Percentiles rank a stretch among this genome's conserved stretches.
Evolutionary conservation across 371 early-diverging fungal genomes (phyloP).

Genomic region (Circinella minor): DNA sequence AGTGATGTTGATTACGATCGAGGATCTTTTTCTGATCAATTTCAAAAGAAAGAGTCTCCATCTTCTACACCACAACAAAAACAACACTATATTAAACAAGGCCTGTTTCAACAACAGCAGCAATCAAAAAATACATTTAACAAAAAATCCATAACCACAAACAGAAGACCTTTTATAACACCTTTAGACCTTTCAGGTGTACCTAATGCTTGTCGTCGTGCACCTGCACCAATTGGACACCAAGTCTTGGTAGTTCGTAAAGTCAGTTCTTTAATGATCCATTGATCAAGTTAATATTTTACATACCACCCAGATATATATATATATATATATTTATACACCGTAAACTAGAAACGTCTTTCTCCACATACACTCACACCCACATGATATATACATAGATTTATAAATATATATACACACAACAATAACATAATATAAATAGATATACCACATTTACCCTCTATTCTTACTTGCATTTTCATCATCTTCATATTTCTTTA

Average conservation of each 20-base stretch:
- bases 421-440: no score
- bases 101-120: neutral
- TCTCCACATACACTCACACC: no score
- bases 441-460: no score
- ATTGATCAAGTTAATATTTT: neutral
- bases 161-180: conserved; percentile 5
- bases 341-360: no score
- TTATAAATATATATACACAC: no score
- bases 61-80: neutral
- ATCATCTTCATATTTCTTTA: neutral
- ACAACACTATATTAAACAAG: neutral
- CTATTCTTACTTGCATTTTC: neutral
- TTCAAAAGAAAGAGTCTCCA: neutral
- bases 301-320: neutral
- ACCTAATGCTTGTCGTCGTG: conserved; percentile 16
- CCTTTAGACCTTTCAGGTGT: conserved; percentile 13
- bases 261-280: conserved; percentile 7
- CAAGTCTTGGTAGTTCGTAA: conserved; percentile 5
- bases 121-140: neutral
- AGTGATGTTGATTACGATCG: conserved; percentile 15
- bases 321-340: neutral
- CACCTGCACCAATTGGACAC: neutral
- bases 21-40: neutral
- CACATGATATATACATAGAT: no score
- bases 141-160: neutral